These are phyloP conservation scores for Candida tropicalis DNA, from an alignment of 1,139 yeast genomes.

Conservation along the genomic window DNA sequence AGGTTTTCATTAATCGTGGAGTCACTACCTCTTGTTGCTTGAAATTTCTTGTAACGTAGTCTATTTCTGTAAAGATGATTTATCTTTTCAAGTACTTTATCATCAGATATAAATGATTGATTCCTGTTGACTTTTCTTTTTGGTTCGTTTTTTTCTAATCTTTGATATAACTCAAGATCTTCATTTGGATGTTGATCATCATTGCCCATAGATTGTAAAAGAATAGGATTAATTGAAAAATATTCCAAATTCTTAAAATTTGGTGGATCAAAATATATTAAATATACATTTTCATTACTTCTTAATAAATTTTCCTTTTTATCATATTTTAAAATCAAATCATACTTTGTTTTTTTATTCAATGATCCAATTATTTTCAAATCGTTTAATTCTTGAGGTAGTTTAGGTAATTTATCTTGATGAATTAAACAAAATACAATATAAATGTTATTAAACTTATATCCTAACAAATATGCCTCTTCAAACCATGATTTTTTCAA, in stretches of 20 bases:
- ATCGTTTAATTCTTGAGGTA: constrained; percentile 18
- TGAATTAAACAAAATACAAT: constrained; percentile 27
- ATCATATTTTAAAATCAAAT: constrained; percentile 15
- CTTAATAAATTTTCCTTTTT: background rate
- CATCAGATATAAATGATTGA: constrained; percentile 25
- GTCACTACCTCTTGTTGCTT: background rate
- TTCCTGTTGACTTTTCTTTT: constrained; percentile 11
- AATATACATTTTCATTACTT: constrained; percentile 22
- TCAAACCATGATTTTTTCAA: constrained; percentile 18
- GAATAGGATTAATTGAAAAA: constrained; percentile 73
- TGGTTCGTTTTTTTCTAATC: constrained; percentile 12
- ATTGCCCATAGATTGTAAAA: constrained; percentile 55
- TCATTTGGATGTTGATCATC: constrained; percentile 6
- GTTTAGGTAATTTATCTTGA: constrained; percentile 6
- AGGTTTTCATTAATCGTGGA: background rate
- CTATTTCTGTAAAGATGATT: constrained; percentile 33
- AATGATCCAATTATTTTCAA: constrained; percentile 26
- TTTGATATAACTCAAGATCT: constrained; percentile 7
- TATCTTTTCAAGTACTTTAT: constrained; percentile 33
- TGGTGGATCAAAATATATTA: constrained; percentile 75
- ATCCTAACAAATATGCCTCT: constrained; percentile 27
- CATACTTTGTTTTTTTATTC: constrained; percentile 13
- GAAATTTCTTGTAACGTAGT: constrained; percentile 14
- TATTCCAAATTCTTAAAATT: constrained; percentile 74
- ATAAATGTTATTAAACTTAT: constrained; percentile 24